Base-by-base conservation (phyloP, 108 stramenopile genomes). In the Epithemia pelagica region DNA sequence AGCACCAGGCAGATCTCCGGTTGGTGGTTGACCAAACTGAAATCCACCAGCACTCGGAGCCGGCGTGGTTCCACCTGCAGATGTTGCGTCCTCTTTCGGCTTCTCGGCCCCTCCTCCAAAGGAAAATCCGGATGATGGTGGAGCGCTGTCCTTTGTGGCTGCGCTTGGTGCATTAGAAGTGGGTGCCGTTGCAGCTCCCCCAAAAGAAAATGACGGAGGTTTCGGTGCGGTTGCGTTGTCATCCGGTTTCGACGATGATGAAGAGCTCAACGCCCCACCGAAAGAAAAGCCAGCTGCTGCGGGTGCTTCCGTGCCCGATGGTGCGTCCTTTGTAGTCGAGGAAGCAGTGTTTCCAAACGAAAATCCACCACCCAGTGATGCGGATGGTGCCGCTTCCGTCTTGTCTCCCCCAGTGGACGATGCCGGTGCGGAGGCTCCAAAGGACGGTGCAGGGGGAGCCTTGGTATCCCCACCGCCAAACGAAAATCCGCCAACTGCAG, bases 301-400 rank as follows among this genome's bases (percentile, higher is more conserved):
- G n/a, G n/a, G n/a, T n/a, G n/a, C n/a, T n/a, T n/a, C n/a, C n/a
- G n/a, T n/a, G n/a, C n/a, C n/a, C n/a, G n/a, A n/a, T n/a, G n/a
- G n/a, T n/a, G n/a, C n/a, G n/a, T n/a, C n/a, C n/a, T n/a, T n/a
- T n/a, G n/a, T n/a, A n/a, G n/a, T n/a, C n/a, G n/a, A n/a, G n/a
- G n/a, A n/a, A n/a, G n/a, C n/a, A n/a, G n/a, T n/a, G n/a, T n/a
- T n/a, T n/a, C 72, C 75, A 30, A 75, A 68, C 58, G 58, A 53
- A 64, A 78, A 78, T 31, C 73, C 76, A 52, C 58, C 74, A 32
- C 67, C n/a, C n/a, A n/a, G n/a, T n/a, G n/a, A n/a, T n/a, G n/a
- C n/a, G n/a, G n/a, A n/a, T 56, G 26, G 62, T 29, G 27, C 19
- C n/a, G n/a, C n/a, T n/a, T n/a, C n/a, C n/a, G n/a, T n/a, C n/a